Evolutionary conservation across 2,329 filamentous ascomycete genomes (phyloP).

Genomic region (Endoconidiophora laricicola): DNA sequence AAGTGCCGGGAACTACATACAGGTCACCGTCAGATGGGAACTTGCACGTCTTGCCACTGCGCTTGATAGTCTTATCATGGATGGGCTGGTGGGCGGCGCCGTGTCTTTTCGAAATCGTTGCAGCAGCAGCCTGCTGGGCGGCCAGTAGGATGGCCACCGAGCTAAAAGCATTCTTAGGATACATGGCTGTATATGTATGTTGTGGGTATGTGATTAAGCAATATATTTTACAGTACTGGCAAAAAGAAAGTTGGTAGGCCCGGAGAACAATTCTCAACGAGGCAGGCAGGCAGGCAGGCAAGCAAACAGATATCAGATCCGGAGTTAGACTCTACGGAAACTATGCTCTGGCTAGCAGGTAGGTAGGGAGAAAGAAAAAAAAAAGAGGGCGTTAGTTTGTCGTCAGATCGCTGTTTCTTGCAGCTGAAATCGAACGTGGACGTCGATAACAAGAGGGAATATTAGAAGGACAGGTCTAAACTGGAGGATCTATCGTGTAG

Average conservation of each 20-base stretch:
- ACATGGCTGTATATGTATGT: conserved; percentile 10
- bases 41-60: conserved; percentile 28
- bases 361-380: not conserved
- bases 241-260: not conserved
- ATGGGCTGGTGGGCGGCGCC: not conserved
- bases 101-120: conserved; percentile 5
- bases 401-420: too few relatives aligned
- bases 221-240: conserved; percentile 5
- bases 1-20: conserved; percentile 41
- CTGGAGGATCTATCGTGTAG: too few relatives aligned
- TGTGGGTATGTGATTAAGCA: not conserved
- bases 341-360: not conserved
- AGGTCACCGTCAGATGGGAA: conserved; percentile 53
- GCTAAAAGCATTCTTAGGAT: conserved; percentile 18
- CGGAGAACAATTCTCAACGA: not conserved
- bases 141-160: conserved; percentile 16
- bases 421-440: too few relatives aligned
- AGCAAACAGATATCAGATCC: conserved; percentile 2
- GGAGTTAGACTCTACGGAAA: not conserved
- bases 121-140: conserved; percentile 8
- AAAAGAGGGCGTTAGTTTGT: not conserved
- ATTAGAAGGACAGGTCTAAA: too few relatives aligned
- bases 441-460: too few relatives aligned
- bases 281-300: not conserved
- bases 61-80: conserved; percentile 14